These are phyloP conservation scores for Cardamine occulta DNA, from an alignment of 345 rosid genomes.

Conservation along the genomic window DNA sequence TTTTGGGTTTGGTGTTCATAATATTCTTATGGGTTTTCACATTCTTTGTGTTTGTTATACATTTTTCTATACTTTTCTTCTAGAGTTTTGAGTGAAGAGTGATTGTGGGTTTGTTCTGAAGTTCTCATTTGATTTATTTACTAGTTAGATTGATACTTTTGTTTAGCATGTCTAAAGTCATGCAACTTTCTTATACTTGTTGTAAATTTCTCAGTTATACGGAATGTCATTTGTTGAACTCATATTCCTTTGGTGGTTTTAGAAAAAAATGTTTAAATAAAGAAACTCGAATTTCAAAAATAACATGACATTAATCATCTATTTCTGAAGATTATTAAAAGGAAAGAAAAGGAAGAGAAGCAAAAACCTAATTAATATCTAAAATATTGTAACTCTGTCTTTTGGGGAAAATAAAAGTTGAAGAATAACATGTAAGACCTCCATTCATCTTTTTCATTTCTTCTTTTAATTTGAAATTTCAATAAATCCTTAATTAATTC, in stretches of 20 bases:
- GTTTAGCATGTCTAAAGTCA: constrained; percentile 31
- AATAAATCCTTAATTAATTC: constrained; percentile 11
- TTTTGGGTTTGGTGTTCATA: constrained; percentile 37
- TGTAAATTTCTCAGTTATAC: constrained; percentile 25
- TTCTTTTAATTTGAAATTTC: constrained; percentile 10
- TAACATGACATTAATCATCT: background rate
- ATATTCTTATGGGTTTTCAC: constrained; percentile 10
- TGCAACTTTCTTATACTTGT: constrained; percentile 28
- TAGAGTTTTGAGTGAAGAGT: constrained; percentile 28
- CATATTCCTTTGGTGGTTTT: background rate
- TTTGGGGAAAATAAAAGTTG: constrained; percentile 9
- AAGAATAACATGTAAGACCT: constrained; percentile 18
- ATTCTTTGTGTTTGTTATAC: constrained; percentile 22
- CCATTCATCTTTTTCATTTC: constrained; percentile 22
- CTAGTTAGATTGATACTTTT: constrained; percentile 29
- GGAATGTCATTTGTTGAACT: constrained; percentile 5
- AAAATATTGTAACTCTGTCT: background rate
- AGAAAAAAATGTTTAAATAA: background rate
- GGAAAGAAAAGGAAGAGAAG: background rate
- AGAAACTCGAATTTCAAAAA: background rate
- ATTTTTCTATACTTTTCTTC: constrained; percentile 9
- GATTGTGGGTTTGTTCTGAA: constrained; percentile 23
- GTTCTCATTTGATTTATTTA: constrained; percentile 25
- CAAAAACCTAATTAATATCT: constrained; percentile 20
- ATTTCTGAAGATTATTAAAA: background rate